These are phyloP conservation scores for Pueraria montana DNA, from an alignment of 306 rosid species.

Conservation along the genomic window DNA sequence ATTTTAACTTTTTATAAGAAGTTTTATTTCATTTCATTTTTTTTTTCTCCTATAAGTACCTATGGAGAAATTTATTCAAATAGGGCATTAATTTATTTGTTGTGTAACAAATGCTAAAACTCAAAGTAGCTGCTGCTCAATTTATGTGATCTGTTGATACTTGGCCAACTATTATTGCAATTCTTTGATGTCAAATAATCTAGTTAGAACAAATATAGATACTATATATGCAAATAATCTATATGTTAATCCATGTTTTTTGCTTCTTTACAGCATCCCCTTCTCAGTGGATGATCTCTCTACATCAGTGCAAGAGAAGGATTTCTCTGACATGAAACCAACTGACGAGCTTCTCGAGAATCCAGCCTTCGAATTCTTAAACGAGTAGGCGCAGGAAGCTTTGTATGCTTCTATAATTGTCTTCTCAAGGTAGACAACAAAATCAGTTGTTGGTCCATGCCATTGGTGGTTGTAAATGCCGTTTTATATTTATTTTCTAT, in stretches of 20 bases:
- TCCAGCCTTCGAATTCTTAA: slow-evolving; percentile 82
- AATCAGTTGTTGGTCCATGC: slow-evolving; percentile 50
- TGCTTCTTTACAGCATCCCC: slow-evolving; percentile 74
- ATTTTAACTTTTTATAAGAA: background rate
- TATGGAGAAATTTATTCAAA: background rate
- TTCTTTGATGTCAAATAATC: background rate
- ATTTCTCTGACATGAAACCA: slow-evolving; percentile 74
- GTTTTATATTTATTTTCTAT: slow-evolving; percentile 10
- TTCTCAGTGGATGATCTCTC: slow-evolving; percentile 92
- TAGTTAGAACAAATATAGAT: background rate
- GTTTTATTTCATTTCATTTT: background rate
- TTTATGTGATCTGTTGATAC: slow-evolving; percentile 10
- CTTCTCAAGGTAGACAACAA: slow-evolving; percentile 43
- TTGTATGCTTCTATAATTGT: slow-evolving; percentile 19
- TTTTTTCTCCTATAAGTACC: background rate
- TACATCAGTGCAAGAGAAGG: slow-evolving; percentile 73
- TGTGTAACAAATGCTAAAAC: slow-evolving; percentile 7
- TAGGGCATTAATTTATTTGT: background rate
- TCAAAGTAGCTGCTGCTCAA: slow-evolving; percentile 8
- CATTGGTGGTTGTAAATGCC: slow-evolving; percentile 60
- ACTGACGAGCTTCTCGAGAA: slow-evolving; percentile 77
- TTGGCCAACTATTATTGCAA: slow-evolving; percentile 12
- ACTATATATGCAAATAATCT: slow-evolving; percentile 5
- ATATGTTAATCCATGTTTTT: background rate
- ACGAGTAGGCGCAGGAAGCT: slow-evolving; percentile 62